These are phyloP conservation scores for Rubia peregrina DNA, from an alignment of 305 asterid genomes.

Conservation along the genomic window DNA sequence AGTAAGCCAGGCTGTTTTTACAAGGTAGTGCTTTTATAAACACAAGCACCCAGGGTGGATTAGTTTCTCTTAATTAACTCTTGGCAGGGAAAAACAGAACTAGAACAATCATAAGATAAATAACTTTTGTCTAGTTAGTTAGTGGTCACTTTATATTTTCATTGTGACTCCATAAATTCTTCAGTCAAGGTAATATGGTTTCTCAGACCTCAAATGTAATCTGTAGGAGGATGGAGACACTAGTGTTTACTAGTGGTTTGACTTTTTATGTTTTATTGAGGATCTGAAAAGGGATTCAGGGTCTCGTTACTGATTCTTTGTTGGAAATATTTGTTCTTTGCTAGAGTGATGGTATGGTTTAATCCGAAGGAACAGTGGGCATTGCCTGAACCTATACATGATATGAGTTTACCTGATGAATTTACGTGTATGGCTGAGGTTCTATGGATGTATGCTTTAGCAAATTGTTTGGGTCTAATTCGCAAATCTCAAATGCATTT, in stretches of 20 bases:
- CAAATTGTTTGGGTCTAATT: neutral
- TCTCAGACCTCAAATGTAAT: neutral
- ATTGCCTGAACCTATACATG: neutral
- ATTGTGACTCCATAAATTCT: neutral
- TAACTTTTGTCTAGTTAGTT: neutral
- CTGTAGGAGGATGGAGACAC: neutral
- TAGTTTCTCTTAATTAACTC: neutral
- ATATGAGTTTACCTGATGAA: neutral
- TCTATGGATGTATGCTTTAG: neutral
- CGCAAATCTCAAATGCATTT: neutral
- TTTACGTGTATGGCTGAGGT: neutral
- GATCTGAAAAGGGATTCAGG: no score
- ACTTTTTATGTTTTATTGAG: neutral
- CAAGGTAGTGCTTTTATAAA: neutral
- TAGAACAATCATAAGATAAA: neutral
- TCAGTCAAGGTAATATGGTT: neutral
- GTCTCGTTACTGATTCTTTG: neutral
- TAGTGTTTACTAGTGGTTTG: neutral
- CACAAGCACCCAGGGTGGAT: neutral
- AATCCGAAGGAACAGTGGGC: neutral
- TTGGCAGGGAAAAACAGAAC: neutral
- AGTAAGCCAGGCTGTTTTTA: neutral
- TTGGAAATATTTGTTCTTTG: neutral
- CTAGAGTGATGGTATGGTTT: neutral
- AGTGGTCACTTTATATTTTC: no score